Evolutionary conservation across 2,329 filamentous ascomycete species (phyloP).

Genomic region (Dryadomyces sulphureus): DNA sequence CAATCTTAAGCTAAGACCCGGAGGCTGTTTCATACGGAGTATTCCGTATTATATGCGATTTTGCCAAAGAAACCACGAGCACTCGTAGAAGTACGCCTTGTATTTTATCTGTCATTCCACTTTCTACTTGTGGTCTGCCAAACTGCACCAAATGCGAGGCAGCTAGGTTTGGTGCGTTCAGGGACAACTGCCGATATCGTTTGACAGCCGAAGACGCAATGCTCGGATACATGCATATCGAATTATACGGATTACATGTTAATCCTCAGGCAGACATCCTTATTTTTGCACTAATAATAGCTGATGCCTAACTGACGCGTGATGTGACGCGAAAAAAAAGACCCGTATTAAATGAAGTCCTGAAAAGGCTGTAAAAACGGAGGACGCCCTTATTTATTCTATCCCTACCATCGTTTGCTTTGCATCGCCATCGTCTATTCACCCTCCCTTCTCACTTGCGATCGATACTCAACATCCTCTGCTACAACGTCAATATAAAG

Average conservation of each 20-base stretch:
- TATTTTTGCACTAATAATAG: neutral
- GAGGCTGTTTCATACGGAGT: neutral
- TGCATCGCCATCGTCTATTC: neutral
- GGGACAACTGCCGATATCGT: no score
- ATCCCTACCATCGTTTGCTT: neutral
- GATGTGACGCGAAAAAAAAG: conserved; percentile 13
- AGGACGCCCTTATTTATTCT: neutral
- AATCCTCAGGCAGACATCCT: neutral
- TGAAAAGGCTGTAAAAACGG: neutral
- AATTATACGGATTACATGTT: neutral
- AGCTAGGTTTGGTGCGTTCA: no score
- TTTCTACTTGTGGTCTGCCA: no score
- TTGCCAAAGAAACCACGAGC: neutral
- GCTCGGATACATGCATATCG: neutral
- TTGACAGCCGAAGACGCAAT: no score
- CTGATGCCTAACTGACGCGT: conserved; percentile 5
- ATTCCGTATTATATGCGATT: neutral
- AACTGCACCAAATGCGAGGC: no score
- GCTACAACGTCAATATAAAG: neutral
- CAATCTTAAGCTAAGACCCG: neutral
- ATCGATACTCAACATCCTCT: neutral
- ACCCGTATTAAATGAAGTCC: conserved; percentile 2
- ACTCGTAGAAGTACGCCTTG: no score
- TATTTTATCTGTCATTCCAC: no score
- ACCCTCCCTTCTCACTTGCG: neutral